Percentiles rank a stretch among this genome's conserved stretches.
Evolutionary conservation across 345 rosid species (phyloP).

Genomic region (Viola odorata): DNA sequence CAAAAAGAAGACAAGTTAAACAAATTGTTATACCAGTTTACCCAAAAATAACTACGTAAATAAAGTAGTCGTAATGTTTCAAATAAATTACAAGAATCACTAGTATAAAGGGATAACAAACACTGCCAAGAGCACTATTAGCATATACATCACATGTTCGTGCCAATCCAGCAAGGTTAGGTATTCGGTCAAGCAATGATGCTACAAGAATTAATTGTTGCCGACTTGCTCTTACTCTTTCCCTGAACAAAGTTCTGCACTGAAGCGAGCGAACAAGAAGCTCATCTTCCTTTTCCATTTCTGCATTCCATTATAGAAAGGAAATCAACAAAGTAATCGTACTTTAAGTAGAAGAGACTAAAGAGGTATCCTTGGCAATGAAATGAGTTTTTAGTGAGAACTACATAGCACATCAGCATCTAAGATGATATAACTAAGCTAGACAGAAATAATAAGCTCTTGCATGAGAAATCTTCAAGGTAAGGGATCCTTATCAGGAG

Average conservation of each 20-base stretch:
- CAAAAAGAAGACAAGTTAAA: slow-evolving; percentile 5
- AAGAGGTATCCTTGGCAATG: too few species aligned
- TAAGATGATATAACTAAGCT: not conserved
- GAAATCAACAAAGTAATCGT: not conserved
- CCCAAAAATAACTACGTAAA: too few species aligned
- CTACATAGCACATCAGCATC: not conserved
- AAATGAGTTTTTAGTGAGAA: too few species aligned
- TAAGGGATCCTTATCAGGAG: not conserved
- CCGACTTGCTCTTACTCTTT: slow-evolving; percentile 54
- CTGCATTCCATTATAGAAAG: slow-evolving; percentile 36
- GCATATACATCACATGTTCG: slow-evolving; percentile 89
- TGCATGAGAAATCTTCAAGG: not conserved
- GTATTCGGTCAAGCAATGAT: slow-evolving; percentile 83
- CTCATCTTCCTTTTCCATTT: slow-evolving; percentile 77
- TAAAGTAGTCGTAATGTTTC: not conserved
- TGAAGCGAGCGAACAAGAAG: slow-evolving; percentile 66
- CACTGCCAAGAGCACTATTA: not conserved
- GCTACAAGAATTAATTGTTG: slow-evolving; percentile 85
- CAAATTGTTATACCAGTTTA: too few species aligned
- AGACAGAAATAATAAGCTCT: not conserved
- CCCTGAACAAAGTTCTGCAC: slow-evolving; percentile 59
- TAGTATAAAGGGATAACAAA: not conserved
- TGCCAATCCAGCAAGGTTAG: slow-evolving; percentile 95
- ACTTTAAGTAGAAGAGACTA: not conserved
- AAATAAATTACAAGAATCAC: not conserved